Evolutionary conservation across 116 monocot genomes (phyloP), one percentile per base, ranked within the genome.

Genomic region (Papilionanthe hybrid): DNA sequence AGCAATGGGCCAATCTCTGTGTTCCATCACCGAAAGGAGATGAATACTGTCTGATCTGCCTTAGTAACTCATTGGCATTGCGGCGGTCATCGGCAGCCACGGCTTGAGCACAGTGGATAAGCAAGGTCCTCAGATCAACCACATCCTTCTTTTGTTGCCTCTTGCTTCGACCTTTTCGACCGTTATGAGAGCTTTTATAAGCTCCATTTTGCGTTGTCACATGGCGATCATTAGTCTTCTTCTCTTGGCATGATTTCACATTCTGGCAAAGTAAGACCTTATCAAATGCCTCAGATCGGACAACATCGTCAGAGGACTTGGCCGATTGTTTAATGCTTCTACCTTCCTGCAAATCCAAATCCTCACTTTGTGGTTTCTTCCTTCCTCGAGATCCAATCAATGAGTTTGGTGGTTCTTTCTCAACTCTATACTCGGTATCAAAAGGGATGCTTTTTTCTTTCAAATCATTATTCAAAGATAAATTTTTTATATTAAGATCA

Each of bases 31-130:
- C 96, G 7, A 29, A 56, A 7, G 89, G 75, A 19, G 85, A 86
- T 18, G 92, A 87, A 67, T 90, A 86, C 77, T 92, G 86, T 57
- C 94, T 86, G 60, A 96, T 94, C 82, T 94, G 90, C 82, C 88
- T 92, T 42, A 96, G 57, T 8, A 94, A 57, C 30, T 91, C 94
- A 37, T 76, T 79, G 0, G 96, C 87, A 42, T 47, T 89, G 9
- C 85, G 78, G 2, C 86, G 83, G 44, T 96, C 94, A 76, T 96
- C 94, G 11, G 91, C 82, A 18, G 96, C 92, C 42, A 96, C 96
- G 13, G 85, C 77, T 53, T 96, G 96, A 65, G 96, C 94, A 63
- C 94, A 96, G 22, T 97, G 91, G 29, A 92, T 84, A 37, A 97
- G 89, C 15, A 97, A 78, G 56, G 92, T 94, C 28, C 89, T 84